phyloP scores from a whole-genome alignment of 768 basidiomycete genomes.

The Naganishia randhawae region DNA sequence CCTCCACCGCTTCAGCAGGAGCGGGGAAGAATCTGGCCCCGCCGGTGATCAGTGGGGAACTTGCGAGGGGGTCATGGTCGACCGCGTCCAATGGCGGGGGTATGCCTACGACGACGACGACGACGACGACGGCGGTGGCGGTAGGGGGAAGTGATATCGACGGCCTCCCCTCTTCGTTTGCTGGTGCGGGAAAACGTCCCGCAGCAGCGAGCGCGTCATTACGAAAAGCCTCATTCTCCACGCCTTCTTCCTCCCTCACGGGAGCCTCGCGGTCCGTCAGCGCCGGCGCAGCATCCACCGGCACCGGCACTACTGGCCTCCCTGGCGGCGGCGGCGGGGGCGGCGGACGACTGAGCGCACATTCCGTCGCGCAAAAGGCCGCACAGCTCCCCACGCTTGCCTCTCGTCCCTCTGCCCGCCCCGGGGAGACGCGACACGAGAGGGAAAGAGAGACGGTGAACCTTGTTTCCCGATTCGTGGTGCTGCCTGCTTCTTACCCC shows the following conservation, averaged over 20 bases:
- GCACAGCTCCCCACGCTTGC: slow-evolving; percentile 13
- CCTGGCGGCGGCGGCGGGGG: neutral
- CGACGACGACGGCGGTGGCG: no score
- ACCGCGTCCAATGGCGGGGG: neutral
- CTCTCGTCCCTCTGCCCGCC: neutral
- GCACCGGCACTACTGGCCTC: neutral
- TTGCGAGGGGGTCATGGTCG: slow-evolving; percentile 9
- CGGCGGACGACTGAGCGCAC: slow-evolving; percentile 17
- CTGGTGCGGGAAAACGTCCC: neutral
- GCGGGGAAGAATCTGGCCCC: neutral
- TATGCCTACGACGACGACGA: no score
- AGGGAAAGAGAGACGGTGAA: slow-evolving; percentile 20
- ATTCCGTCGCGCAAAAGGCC: slow-evolving; percentile 24
- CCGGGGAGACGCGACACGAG: neutral
- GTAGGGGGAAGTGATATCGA: neutral
- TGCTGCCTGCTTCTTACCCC: no score
- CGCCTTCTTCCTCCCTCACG: neutral
- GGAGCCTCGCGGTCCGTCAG: neutral
- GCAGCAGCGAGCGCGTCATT: slow-evolving; percentile 1
- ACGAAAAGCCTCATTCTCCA: slow-evolving; percentile 23
- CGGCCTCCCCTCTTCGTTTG: slow-evolving; percentile 1
- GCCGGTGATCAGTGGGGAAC: slow-evolving; percentile 18
- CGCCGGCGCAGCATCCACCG: neutral
- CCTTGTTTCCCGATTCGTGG: slow-evolving; percentile 25
- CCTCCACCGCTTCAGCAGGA: neutral